Conservation (phyloP, 1,284 basidiomycete species). For the Trichosporon coremiiforme region DNA sequence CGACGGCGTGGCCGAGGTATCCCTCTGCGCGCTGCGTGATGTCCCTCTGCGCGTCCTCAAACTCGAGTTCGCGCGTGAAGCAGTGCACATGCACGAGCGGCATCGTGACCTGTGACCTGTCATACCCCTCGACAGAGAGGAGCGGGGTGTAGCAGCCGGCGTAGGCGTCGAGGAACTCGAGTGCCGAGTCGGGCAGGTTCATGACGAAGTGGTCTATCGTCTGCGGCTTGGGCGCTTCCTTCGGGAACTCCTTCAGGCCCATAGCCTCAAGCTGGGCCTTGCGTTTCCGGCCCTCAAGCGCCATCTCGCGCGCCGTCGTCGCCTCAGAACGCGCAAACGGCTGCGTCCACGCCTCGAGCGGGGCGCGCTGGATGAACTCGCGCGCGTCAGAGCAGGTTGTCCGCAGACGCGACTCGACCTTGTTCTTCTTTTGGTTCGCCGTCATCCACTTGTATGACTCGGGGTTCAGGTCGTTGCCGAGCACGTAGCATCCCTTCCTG, state of each 20-base stretch:
- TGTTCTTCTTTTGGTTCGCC: conserved; percentile 74
- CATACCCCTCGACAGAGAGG: conserved; percentile 34
- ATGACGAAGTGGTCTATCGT: conserved; percentile 87
- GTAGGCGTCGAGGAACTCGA: conserved; percentile 88
- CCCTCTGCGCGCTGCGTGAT: conserved; percentile 77
- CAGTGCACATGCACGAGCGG: conserved; percentile 96
- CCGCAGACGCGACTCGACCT: conserved; percentile 68
- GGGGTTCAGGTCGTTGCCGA: conserved; percentile 95
- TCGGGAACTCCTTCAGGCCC: conserved; percentile 11
- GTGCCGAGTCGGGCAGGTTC: conserved; percentile 92
- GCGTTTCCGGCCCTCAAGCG: conserved; percentile 39
- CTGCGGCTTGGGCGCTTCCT: conserved; percentile 42
- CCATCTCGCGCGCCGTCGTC: conserved; percentile 29
- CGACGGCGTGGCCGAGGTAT: conserved; percentile 65
- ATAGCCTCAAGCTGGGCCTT: conserved; percentile 6
- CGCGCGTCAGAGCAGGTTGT: conserved; percentile 80
- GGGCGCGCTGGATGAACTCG: conserved; percentile 70
- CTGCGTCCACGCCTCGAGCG: conserved; percentile 62
- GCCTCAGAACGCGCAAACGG: conserved; percentile 63
- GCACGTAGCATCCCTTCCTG: conserved; percentile 81
- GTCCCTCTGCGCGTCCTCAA: conserved; percentile 68
- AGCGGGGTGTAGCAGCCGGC: conserved; percentile 64
- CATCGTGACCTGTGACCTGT: conserved; percentile 58
- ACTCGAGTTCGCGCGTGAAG: conserved; percentile 86
- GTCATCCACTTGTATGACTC: conserved; percentile 75